Evolutionary conservation across 75 land plant species (phyloP).

Genomic region (Azolla pinnata): DNA sequence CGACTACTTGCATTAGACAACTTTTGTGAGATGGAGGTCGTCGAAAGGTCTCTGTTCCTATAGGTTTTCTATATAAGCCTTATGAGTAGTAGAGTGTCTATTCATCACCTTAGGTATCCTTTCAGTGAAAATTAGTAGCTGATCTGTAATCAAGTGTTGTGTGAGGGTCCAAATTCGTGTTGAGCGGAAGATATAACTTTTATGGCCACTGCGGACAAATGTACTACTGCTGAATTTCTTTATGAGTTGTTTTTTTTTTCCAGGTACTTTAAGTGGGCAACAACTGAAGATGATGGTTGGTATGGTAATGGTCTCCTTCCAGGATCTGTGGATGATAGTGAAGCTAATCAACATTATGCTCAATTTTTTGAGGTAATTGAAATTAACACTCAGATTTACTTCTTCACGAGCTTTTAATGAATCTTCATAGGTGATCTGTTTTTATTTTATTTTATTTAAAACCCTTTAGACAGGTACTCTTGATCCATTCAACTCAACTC

Average conservation of each 20-base stretch:
- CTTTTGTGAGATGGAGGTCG: slow-evolving; percentile 47
- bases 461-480: slow-evolving; percentile 42
- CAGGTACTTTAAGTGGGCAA: slow-evolving; percentile 51
- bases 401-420: not conserved
- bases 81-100: no score
- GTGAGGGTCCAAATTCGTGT: no score
- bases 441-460: not conserved
- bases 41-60: slow-evolving; percentile 39
- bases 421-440: not conserved
- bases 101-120: no score
- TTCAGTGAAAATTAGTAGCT: no score
- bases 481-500: slow-evolving; percentile 41
- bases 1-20: slow-evolving; percentile 38
- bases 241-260: no score
- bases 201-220: no score
- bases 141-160: no score
- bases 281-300: slow-evolving; percentile 56
- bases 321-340: slow-evolving; percentile 63
- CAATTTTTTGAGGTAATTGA: slow-evolving; percentile 52
- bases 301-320: slow-evolving; percentile 63
- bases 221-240: no score
- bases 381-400: no score
- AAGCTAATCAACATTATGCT: slow-evolving; percentile 68
- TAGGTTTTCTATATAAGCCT: no score
- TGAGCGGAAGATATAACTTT: no score